phyloP scores from a whole-genome alignment of 805 yeast genomes.

The Zygosaccharomyces lentus region DNA sequence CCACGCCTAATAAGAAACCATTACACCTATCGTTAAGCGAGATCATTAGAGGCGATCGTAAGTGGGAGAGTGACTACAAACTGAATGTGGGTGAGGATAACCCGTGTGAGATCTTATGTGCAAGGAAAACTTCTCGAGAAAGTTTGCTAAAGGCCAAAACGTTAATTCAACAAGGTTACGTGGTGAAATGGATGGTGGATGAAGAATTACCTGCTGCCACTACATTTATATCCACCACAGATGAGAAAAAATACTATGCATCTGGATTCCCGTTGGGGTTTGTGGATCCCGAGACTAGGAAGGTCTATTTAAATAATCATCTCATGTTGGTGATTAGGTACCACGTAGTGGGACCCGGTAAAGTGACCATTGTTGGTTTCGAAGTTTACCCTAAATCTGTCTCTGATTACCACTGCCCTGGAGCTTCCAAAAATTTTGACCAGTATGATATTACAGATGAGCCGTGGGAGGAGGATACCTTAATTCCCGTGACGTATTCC shows the following conservation, averaged over 20 bases:
- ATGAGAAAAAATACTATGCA: conserved; percentile 65
- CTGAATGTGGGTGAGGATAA: conserved; percentile 60
- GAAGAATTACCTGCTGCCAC: conserved; percentile 81
- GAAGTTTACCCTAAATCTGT: conserved; percentile 87
- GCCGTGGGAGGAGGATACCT: conserved; percentile 33
- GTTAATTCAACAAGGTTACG: conserved; percentile 64
- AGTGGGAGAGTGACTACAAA: conserved; percentile 70
- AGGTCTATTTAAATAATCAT: conserved; percentile 69
- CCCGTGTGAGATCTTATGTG: conserved; percentile 65
- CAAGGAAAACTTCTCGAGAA: conserved; percentile 48
- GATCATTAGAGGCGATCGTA: conserved; percentile 74
- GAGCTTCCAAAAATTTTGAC: conserved; percentile 56
- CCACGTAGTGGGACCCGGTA: conserved; percentile 46
- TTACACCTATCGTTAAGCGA: conserved; percentile 69
- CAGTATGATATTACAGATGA: conserved; percentile 50
- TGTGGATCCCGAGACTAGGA: conserved; percentile 46
- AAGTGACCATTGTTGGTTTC: conserved; percentile 73
- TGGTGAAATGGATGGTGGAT: conserved; percentile 80
- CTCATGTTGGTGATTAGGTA: conserved; percentile 75
- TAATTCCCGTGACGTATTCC: conserved; percentile 76
- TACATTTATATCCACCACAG: conserved; percentile 58
- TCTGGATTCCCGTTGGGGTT: conserved; percentile 86
- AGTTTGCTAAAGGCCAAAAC: conserved; percentile 55
- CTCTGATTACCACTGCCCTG: conserved; percentile 64
- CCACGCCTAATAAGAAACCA: conserved; percentile 49